Evolutionary conservation across 2,329 filamentous ascomycete genomes (phyloP), one percentile per base, ranked within the genome.

Genomic region (Mycosphaerelloides madeirae): DNA sequence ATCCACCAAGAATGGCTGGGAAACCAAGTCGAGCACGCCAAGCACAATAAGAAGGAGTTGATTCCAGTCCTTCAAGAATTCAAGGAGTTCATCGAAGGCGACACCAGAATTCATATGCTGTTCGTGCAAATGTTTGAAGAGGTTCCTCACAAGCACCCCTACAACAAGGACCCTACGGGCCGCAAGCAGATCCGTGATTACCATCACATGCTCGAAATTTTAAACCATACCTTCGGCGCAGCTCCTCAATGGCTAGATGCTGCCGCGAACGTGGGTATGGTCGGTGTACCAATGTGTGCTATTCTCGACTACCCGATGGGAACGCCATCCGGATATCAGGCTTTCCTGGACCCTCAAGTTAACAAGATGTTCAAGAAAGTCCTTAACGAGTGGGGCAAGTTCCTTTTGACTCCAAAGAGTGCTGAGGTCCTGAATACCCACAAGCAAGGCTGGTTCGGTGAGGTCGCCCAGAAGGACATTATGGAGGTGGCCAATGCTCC

Each of bases 51-150:
- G 3, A 65, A 74, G 52, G 62, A 74, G 2, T 68, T 86, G 0
- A 72, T 76, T 11, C 81, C 81, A 0, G 80, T 80, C 0, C 64
- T 87, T 0, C 56, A 74, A 49, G 83, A 85, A 51, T 85, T 87
- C 67, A 73, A 80, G 57, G 62, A 76, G 1, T 66, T 86, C 18
- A 86, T 87, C 50, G 83, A 87, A 61, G 63, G 63, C 20, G 80
- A 80, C 51, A 68, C 81, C 1, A 74, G 80, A 16, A 68, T 87
- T 19, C 82, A 79, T 68, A 81, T 86, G 73, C 61, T 79, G 22
- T 79, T 85, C 58, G 68, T 69, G 13, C 69, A 75, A 51, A 87
- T 87, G 84, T 87, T 64, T 46, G 45, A 62, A 2, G 79, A 87
- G 65, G 70, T 86, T 15, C 83, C 83, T 0, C 59, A 62, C 25